phyloP scores from a whole-genome alignment of 345 rosid species.

The Streptanthus diversifolius region DNA sequence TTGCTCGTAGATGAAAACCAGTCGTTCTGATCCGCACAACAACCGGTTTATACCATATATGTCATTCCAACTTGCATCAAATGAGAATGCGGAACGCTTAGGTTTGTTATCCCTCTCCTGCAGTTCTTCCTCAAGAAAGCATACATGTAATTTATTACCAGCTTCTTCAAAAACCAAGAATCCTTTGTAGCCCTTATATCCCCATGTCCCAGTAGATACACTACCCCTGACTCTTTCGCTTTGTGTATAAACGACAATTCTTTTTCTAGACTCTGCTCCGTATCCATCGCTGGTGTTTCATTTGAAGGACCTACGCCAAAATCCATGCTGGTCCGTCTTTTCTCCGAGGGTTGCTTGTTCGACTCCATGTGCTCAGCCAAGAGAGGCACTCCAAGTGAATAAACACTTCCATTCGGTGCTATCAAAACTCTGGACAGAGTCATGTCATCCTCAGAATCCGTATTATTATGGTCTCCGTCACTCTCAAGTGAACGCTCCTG shows the following conservation, averaged over 20 bases:
- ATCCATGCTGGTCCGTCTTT: conserved; percentile 54
- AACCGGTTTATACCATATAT: conserved; percentile 73
- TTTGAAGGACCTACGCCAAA: conserved; percentile 35
- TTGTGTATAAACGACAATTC: conserved; percentile 86
- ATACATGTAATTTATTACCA: conserved; percentile 85
- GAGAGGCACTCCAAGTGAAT: conserved; percentile 82
- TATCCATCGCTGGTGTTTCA: conserved; percentile 44
- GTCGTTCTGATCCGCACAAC: neutral
- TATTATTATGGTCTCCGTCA: conserved; percentile 66
- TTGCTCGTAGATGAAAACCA: conserved; percentile 8
- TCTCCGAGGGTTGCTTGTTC: conserved; percentile 40
- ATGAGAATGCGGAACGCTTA: conserved; percentile 90
- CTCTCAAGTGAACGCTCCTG: conserved; percentile 91
- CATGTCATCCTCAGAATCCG: conserved; percentile 59
- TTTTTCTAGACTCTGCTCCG: conserved; percentile 80
- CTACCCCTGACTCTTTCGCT: conserved; percentile 96
- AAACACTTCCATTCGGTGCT: conserved; percentile 91
- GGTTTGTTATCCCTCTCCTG: conserved; percentile 88
- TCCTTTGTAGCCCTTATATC: conserved; percentile 93
- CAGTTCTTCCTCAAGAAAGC: conserved; percentile 93
- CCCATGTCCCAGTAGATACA: conserved; percentile 97
- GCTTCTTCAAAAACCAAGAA: conserved; percentile 95
- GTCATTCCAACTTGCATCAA: conserved; percentile 99
- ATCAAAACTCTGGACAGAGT: conserved; percentile 59
- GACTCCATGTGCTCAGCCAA: conserved; percentile 55